A percentile compares a stretch with the other conserved stretches of the same genome.
Conservation (phyloP, 805 yeast species). For the Candida xiaguanensis region DNA sequence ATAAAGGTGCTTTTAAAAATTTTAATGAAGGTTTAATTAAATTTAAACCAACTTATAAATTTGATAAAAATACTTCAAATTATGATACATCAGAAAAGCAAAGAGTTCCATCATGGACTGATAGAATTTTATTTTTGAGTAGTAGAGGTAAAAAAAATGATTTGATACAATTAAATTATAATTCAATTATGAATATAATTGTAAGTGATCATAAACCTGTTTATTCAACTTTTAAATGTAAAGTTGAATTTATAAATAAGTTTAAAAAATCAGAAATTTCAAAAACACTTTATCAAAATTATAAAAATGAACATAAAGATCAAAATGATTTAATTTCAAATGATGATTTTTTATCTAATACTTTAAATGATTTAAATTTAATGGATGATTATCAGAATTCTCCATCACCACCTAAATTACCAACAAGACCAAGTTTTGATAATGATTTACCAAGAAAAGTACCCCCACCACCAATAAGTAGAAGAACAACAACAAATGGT, state of each 20-base stretch:
- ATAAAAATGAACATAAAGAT: constrained; percentile 24
- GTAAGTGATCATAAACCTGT: constrained; percentile 94
- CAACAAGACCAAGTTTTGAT: constrained; percentile 12
- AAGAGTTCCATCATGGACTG: constrained; percentile 98
- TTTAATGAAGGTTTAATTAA: constrained; percentile 76
- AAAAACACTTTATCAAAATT: constrained; percentile 24
- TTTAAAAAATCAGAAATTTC: constrained; percentile 25
- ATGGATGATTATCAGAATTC: constrained; percentile 28
- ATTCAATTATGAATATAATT: constrained; percentile 53
- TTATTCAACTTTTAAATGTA: constrained; percentile 68
- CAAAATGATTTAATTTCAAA: constrained; percentile 8
- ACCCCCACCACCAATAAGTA: constrained; percentile 21
- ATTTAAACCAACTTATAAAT: constrained; percentile 92
- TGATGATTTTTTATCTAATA: constrained; percentile 20
- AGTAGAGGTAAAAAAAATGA: constrained; percentile 16
- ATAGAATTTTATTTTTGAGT: constrained; percentile 72
- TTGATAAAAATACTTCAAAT: constrained; percentile 74
- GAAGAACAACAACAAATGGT: constrained; percentile 13
- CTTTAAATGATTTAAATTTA: constrained; percentile 35
- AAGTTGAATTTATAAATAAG: constrained; percentile 62
- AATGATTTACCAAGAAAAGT: constrained; percentile 14
- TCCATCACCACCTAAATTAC: constrained; percentile 8
- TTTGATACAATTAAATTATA: constrained; percentile 64
- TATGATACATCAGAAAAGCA: constrained; percentile 91
- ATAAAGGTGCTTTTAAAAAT: constrained; percentile 74